Percentiles rank a stretch among this genome's conserved stretches.
phyloP scores from a whole-genome alignment of 2,329 filamentous ascomycete genomes.

The Annulohypoxylon truncatum region DNA sequence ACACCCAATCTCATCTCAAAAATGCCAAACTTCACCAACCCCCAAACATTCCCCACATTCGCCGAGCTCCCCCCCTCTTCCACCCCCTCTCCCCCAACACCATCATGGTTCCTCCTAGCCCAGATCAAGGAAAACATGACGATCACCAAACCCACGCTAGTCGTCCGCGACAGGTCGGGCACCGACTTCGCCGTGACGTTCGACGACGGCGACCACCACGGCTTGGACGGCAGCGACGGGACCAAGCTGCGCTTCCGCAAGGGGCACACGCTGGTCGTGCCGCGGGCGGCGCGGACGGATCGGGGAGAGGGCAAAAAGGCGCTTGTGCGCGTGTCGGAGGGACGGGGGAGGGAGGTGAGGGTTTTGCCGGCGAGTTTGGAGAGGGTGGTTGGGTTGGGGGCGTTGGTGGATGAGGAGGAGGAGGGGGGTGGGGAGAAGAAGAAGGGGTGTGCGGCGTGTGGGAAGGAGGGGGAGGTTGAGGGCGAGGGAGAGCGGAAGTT shows the following conservation, averaged over 20 bases:
- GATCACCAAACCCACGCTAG: slow-evolving; percentile 62
- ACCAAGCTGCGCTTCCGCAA: slow-evolving; percentile 52
- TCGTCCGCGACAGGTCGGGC: slow-evolving; percentile 55
- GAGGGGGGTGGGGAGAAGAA: slow-evolving; percentile 11
- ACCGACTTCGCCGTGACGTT: slow-evolving; percentile 60
- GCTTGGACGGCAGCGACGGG: slow-evolving; percentile 22
- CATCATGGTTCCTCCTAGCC: slow-evolving; percentile 49
- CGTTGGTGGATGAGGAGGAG: slow-evolving; percentile 28
- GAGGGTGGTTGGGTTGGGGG: slow-evolving; percentile 43
- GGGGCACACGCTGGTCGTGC: slow-evolving; percentile 55
- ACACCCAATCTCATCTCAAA: background rate
- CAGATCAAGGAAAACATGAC: slow-evolving; percentile 54
- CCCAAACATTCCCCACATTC: slow-evolving; percentile 33
- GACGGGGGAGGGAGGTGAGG: slow-evolving; percentile 49
- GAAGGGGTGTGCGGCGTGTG: slow-evolving; percentile 45
- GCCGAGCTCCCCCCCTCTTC: slow-evolving; percentile 29
- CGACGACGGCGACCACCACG: slow-evolving; percentile 56
- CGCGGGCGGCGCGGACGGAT: slow-evolving; percentile 50
- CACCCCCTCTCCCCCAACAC: background rate
- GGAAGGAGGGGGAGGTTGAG: slow-evolving; percentile 22
- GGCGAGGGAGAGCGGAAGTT: slow-evolving; percentile 30
- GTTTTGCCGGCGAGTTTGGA: slow-evolving; percentile 44
- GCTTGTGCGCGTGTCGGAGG: slow-evolving; percentile 53
- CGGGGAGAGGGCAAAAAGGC: slow-evolving; percentile 54
- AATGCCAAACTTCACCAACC: slow-evolving; percentile 38